Base-by-base conservation (phyloP, 75 land plant genomes). In the Sequoiadendron giganteum region DNA sequence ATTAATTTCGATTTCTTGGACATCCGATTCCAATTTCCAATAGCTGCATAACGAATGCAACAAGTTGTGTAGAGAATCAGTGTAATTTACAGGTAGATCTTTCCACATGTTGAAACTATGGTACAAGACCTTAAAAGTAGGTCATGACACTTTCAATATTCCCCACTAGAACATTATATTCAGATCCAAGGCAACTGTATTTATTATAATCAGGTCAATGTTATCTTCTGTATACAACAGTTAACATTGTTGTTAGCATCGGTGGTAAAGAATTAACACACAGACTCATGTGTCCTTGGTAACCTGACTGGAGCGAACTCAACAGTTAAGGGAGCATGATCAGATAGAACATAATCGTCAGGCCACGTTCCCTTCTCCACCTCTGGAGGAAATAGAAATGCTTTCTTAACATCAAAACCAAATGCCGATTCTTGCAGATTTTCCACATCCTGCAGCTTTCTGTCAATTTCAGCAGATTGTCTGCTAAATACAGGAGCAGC, bases 341-440 rank as follows among this genome's bases (percentile, higher is more conserved):
- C 97, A 45, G 97, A 96, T 28, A 97, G 94, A 55, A 93, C 89
- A 87, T 95, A 97, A 86, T 93, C 86, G 38, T 97, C 99, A 3
- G 99, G 99, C 99, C 99, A 97, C 90, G 88, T 92, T 65, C 99
- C 98, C 85, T 91, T 92, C 89, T 96, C 99, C 18, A 94, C 96
- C 89, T 95, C 96, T 30, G 99, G 90, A 15, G 99, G 99, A 86
- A 93, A 95, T 10, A 97, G 87, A 73, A 89, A 94, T 15, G 99
- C 99, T 58, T 92, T 92, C 88, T 94, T 91, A 58, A 97, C 96
- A 73, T 90, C 88, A 39, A 97, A 93, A 16, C 93, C 97, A 38
- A 94, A 88, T 1, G 90, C 76, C 48, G 82, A 84, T 21, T 86
- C 89, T 75, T 87, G 52, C 61, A 86, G 9, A 30, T 76, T 68